Evolutionary conservation across 805 yeast species (phyloP).

Genomic region (Cyberlindnera misumaiensis): DNA sequence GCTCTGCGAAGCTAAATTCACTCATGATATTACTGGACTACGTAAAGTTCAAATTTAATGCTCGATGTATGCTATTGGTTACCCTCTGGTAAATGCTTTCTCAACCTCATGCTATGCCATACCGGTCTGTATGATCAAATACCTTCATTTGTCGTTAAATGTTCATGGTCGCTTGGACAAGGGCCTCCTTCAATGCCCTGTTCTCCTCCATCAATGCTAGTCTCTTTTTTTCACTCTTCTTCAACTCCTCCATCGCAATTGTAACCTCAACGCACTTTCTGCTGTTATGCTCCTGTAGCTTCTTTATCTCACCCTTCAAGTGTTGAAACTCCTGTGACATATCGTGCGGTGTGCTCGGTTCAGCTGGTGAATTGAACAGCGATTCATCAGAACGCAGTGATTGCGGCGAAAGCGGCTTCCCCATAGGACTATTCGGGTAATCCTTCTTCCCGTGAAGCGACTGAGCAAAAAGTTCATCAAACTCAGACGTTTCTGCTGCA

Average conservation of each 20-base stretch:
- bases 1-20: no score
- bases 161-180: conserved; percentile 19
- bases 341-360: neutral
- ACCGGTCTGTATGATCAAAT: neutral
- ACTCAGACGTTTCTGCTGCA: neutral
- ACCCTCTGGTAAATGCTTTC: no score
- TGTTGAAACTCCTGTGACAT: conserved; percentile 3
- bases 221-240: conserved; percentile 31
- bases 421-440: no score
- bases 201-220: conserved; percentile 31
- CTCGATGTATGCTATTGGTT: neutral
- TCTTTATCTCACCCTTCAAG: conserved; percentile 10
- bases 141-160: conserved; percentile 1
- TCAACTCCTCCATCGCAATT: conserved; percentile 26
- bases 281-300: conserved; percentile 27
- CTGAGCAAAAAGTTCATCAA: neutral
- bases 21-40: neutral
- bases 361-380: conserved; percentile 14
- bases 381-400: conserved; percentile 28
- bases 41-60: neutral
- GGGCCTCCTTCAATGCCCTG: conserved; percentile 26
- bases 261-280: conserved; percentile 28
- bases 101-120: neutral
- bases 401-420: conserved; percentile 28
- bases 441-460: no score